Conservation (phyloP, 2,329 filamentous ascomycete genomes). For the Ilyonectria sp. region DNA sequence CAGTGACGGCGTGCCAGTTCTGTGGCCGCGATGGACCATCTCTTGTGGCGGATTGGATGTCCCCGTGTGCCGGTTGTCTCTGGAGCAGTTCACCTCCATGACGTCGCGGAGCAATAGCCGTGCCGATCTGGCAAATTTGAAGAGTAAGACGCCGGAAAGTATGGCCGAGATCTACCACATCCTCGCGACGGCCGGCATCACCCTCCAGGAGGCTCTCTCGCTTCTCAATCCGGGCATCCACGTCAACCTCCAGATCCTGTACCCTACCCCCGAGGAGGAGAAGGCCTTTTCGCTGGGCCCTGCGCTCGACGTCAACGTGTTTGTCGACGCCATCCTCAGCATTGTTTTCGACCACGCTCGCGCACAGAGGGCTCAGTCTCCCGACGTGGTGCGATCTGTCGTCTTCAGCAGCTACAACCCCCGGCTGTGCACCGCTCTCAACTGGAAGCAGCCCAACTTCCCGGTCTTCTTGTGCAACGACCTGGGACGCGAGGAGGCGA, state of each 20-base stretch:
- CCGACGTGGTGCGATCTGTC: slow-evolving; percentile 85
- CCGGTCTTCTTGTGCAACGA: slow-evolving; percentile 97
- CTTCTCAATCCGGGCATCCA: slow-evolving; percentile 85
- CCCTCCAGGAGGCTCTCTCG: slow-evolving; percentile 82
- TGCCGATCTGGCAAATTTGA: slow-evolving; percentile 60
- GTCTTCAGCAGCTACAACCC: slow-evolving; percentile 96
- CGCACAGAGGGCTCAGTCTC: slow-evolving; percentile 70
- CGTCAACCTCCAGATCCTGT: slow-evolving; percentile 92
- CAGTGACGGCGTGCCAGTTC: slow-evolving; percentile 86
- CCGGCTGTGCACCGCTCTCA: slow-evolving; percentile 91
- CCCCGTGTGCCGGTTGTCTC: slow-evolving; percentile 84
- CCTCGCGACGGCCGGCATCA: slow-evolving; percentile 83
- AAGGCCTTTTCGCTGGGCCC: slow-evolving; percentile 78
- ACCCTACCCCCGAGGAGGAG: slow-evolving; percentile 84
- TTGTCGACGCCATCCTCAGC: slow-evolving; percentile 85
- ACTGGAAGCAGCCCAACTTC: slow-evolving; percentile 99
- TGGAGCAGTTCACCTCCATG: slow-evolving; percentile 77
- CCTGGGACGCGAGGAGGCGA: slow-evolving; percentile 75
- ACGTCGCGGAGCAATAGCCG: slow-evolving; percentile 61
- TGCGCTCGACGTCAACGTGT: slow-evolving; percentile 86
- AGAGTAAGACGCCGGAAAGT: slow-evolving; percentile 63
- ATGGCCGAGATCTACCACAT: slow-evolving; percentile 79
- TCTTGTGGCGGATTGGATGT: slow-evolving; percentile 83
- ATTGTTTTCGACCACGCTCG: slow-evolving; percentile 95
- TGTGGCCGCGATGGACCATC: slow-evolving; percentile 90